Percentiles rank a stretch among this genome's conserved stretches.
Evolutionary conservation across 2,329 filamentous ascomycete genomes (phyloP).

Genomic region (Blastomyces gilchristii): DNA sequence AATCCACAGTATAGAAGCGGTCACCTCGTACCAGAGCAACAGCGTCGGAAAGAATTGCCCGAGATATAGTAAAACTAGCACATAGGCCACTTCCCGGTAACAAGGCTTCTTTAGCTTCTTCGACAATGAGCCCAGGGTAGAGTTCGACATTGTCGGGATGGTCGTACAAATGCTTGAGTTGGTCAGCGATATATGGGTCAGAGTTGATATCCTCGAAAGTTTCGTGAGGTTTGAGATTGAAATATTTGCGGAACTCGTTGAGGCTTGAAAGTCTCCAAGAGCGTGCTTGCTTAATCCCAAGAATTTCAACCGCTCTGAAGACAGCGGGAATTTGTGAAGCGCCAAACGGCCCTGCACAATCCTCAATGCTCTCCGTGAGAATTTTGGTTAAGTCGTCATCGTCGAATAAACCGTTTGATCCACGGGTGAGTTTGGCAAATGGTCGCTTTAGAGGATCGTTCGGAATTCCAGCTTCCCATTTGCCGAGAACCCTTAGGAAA

Average conservation of each 20-base stretch:
- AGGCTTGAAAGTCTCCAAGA: constrained; percentile 46
- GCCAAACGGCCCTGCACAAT: constrained; percentile 59
- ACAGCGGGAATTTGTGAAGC: constrained; percentile 60
- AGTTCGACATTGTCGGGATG: constrained; percentile 58
- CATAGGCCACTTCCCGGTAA: constrained; percentile 29
- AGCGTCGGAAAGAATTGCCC: constrained; percentile 35
- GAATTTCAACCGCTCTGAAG: constrained; percentile 64
- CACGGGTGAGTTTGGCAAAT: constrained; percentile 52
- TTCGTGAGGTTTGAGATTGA: constrained; percentile 48
- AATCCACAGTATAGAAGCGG: constrained; percentile 30
- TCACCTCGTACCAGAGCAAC: constrained; percentile 35
- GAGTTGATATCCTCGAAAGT: constrained; percentile 51
- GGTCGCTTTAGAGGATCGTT: constrained; percentile 51
- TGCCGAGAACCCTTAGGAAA: constrained; percentile 39
- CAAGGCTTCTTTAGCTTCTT: constrained; percentile 29
- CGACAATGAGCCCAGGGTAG: constrained; percentile 55
- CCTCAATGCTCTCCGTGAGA: constrained; percentile 53
- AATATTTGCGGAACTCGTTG: constrained; percentile 53
- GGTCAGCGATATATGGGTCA: constrained; percentile 45
- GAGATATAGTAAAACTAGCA: constrained; percentile 31
- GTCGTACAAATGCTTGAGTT: constrained; percentile 51
- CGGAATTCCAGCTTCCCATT: constrained; percentile 47
- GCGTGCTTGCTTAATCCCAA: constrained; percentile 67
- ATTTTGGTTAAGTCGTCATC: constrained; percentile 62
- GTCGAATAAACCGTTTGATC: constrained; percentile 50